Percentiles rank a stretch among this genome's conserved stretches.
Evolutionary conservation across 352 stramenopile genomes (phyloP).

Genomic region (Globisporangium perplexum): DNA sequence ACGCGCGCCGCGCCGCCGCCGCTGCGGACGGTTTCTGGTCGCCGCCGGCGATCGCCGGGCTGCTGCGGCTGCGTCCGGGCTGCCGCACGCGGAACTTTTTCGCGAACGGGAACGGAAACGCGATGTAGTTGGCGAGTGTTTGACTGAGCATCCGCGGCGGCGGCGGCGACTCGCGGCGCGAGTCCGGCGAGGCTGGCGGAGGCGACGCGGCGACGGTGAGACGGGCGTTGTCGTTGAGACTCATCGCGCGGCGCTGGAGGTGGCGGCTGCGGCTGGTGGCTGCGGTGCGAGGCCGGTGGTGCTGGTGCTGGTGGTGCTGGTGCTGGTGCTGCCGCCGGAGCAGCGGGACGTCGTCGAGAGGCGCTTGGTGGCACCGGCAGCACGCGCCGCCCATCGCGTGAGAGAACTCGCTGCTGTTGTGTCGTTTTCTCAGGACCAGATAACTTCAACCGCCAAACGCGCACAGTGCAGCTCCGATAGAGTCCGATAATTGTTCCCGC

Average conservation of each 20-base stretch:
- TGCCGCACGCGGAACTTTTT: constrained; percentile 24
- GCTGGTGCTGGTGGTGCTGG: no score
- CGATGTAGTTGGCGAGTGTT: constrained; percentile 67
- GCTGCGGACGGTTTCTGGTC: neutral
- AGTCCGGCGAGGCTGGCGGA: constrained; percentile 19
- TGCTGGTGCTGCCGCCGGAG: no score
- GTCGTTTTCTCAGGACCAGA: neutral
- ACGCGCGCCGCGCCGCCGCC: neutral
- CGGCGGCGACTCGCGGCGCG: neutral
- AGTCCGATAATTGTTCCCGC: neutral
- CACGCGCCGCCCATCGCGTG: constrained; percentile 58
- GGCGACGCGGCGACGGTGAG: constrained; percentile 5
- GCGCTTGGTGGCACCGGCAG: constrained; percentile 57
- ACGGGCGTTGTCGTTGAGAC: neutral
- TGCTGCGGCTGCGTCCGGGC: constrained; percentile 9
- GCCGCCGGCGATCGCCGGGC: neutral
- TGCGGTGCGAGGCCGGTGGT: neutral
- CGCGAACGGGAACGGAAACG: constrained; percentile 73
- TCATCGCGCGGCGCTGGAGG: neutral
- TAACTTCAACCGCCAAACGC: neutral
- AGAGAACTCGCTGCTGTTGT: neutral
- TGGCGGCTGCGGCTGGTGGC: neutral
- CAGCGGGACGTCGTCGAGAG: constrained; percentile 54
- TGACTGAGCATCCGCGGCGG: constrained; percentile 32
- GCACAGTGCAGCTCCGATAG: neutral